Evolutionary conservation across 768 basidiomycete genomes (phyloP).

Genomic region (Collybia sp.): DNA sequence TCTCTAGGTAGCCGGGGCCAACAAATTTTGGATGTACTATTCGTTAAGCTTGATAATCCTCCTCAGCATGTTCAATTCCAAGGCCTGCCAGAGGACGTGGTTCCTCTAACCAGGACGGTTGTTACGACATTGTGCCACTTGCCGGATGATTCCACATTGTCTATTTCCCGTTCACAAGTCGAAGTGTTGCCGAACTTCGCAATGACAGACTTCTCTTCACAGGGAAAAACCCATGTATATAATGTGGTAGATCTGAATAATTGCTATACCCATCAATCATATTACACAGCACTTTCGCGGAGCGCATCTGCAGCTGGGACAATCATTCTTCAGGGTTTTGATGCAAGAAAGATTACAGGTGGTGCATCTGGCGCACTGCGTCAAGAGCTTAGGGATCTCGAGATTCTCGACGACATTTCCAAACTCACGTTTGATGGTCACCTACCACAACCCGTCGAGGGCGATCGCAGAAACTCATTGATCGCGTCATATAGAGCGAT

Average conservation of each 20-base stretch:
- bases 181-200: conserved; percentile 19
- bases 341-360: conserved; percentile 11
- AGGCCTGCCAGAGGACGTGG: conserved; percentile 12
- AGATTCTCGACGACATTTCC: conserved; percentile 16
- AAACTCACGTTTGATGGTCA: conserved; percentile 6
- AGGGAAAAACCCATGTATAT: conserved; percentile 14
- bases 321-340: conserved; percentile 17
- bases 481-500: too few species aligned
- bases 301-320: conserved; percentile 11
- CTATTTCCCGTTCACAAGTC: conserved; percentile 11
- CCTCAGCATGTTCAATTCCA: conserved; percentile 5
- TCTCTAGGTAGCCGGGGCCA: too few species aligned
- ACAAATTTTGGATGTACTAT: conserved; percentile 6
- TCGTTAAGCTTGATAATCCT: conserved; percentile 8
- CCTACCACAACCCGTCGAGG: too few species aligned
- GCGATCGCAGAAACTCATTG: too few species aligned
- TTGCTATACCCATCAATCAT: conserved; percentile 7
- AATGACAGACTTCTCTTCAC: conserved; percentile 18
- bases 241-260: conserved; percentile 16
- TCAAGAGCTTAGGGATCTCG: conserved; percentile 16
- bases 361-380: conserved; percentile 10
- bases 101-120: conserved; percentile 6
- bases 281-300: conserved; percentile 17
- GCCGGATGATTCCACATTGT: conserved; percentile 7
- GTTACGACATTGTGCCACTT: not conserved